Evolutionary conservation across 306 rosid species (phyloP), one percentile per base, ranked within the genome.

Genomic region (Aeschynomene evenia): DNA sequence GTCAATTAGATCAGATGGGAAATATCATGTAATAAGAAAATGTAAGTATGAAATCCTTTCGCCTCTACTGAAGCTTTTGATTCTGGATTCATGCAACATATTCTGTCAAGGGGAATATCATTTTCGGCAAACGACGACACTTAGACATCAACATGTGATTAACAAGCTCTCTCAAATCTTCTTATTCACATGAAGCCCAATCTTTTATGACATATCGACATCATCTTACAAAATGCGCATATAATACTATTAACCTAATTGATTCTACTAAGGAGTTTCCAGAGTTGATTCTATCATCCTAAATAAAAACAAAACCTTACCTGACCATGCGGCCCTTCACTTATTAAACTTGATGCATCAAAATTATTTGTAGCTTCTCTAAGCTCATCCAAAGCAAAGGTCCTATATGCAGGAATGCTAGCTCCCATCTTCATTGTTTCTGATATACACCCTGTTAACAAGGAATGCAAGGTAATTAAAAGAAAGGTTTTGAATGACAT

Each of bases 381-480:
- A 14, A 94, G 91, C 69, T 94, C 97, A 22, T 88, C 99, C 84
- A 94, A 78, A 55, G 91, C 61, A 66, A 88, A 94, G 14, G 91
- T 91, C 86, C 92, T 84, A 70, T 94, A 91, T 70, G 97, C 80
- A 75, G 96, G 91, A 84, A 90, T 81, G 56, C 89, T 71, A 40
- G 96, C 72, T 52, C 98, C 99, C 84, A 91, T 77, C 85, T 88
- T 94, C 99, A 84, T 94, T 62, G 97, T 94, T 66, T 85, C 83
- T 4, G 99, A 90, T 70, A 94, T 94, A 78, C 77, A 84, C 68
- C 92, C 99, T 94, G 89, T 71, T 23, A 37, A 34, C 21, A 36
- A 68, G 43, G 37, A 66, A 39, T 26, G 51, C 46, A 34, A 34
- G 18, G 12, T 36, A 13, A 73, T 56, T 31, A 67, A 68, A 66